Evolutionary conservation across 2,329 filamentous ascomycete species (phyloP).

Genomic region (Colletotrichum euphorbiae): DNA sequence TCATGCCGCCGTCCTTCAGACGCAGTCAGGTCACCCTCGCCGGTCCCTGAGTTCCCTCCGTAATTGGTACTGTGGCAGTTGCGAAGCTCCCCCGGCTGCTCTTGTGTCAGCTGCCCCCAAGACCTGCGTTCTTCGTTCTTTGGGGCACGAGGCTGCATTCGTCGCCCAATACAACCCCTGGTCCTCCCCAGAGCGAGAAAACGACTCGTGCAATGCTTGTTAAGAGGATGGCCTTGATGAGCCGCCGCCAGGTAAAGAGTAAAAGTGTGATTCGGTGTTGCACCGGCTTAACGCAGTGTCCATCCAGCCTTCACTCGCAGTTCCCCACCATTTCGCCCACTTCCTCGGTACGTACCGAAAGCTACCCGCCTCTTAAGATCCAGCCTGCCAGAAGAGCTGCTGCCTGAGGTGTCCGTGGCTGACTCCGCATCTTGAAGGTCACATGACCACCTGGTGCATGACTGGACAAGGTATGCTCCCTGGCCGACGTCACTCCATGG

Average conservation of each 20-base stretch:
- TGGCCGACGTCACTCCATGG: constrained; percentile 15
- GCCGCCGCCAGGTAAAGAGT: constrained; percentile 3
- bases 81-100: constrained; percentile 10
- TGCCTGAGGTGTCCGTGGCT: constrained; percentile 2
- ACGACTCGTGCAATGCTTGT: constrained; percentile 12
- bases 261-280: constrained; percentile 7
- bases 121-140: neutral
- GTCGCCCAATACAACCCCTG: constrained; percentile 21
- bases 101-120: constrained; percentile 12
- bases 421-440: constrained; percentile 14
- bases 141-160: constrained; percentile 33
- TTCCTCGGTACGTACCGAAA: constrained; percentile 14
- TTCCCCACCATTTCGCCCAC: neutral
- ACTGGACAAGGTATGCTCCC: neutral
- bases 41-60: neutral
- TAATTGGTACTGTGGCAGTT: neutral
- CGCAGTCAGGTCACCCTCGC: neutral
- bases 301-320: neutral
- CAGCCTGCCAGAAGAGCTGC: neutral
- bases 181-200: neutral
- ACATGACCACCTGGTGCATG: constrained; percentile 32
- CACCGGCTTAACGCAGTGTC: neutral
- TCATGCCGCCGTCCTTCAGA: neutral
- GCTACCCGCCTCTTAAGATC: too few relatives aligned
- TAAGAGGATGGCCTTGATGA: too few relatives aligned